Evolutionary conservation across 2,329 filamentous ascomycete species (phyloP).

Genomic region (Exophiala calicioides): DNA sequence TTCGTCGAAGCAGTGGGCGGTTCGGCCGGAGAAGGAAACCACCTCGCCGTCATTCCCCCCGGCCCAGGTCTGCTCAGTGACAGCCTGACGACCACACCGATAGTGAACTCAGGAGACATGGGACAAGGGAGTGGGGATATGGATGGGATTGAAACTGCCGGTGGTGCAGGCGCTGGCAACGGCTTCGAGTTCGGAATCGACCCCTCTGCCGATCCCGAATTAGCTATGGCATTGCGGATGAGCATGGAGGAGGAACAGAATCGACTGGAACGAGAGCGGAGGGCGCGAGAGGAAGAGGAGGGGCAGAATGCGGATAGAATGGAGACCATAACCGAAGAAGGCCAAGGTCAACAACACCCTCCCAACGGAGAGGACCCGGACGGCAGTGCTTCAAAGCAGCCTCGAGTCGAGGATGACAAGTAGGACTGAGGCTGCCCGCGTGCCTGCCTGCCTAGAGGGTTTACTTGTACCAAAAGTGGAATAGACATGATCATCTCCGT

Average conservation of each 20-base stretch:
- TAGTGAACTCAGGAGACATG: conserved; percentile 66
- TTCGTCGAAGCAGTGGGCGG: conserved; percentile 94
- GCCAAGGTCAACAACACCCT: conserved; percentile 49
- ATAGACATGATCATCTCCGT: not conserved
- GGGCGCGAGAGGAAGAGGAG: conserved; percentile 68
- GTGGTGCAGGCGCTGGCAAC: conserved; percentile 53
- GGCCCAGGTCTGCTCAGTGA: conserved; percentile 91
- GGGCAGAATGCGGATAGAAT: conserved; percentile 64
- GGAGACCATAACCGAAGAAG: conserved; percentile 79
- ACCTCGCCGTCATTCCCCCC: conserved; percentile 86
- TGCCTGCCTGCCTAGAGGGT: not conserved
- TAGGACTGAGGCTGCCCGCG: conserved; percentile 23
- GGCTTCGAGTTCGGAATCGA: conserved; percentile 88
- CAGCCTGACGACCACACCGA: conserved; percentile 83
- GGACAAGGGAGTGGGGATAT: conserved; percentile 52
- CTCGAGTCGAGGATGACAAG: conserved; percentile 32
- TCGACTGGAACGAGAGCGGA: conserved; percentile 80
- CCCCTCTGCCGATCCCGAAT: conserved; percentile 85
- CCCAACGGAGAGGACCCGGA: conserved; percentile 19
- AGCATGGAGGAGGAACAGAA: conserved; percentile 98
- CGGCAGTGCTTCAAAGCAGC: conserved; percentile 28
- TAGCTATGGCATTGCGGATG: conserved; percentile 93
- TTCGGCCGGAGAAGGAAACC: conserved; percentile 73
- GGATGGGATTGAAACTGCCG: conserved; percentile 54
- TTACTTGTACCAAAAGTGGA: conserved; percentile 11